Evolutionary conservation across 2,329 filamentous ascomycete genomes (phyloP), one percentile per base, ranked within the genome.

Genomic region (Xylariaceae sp.): DNA sequence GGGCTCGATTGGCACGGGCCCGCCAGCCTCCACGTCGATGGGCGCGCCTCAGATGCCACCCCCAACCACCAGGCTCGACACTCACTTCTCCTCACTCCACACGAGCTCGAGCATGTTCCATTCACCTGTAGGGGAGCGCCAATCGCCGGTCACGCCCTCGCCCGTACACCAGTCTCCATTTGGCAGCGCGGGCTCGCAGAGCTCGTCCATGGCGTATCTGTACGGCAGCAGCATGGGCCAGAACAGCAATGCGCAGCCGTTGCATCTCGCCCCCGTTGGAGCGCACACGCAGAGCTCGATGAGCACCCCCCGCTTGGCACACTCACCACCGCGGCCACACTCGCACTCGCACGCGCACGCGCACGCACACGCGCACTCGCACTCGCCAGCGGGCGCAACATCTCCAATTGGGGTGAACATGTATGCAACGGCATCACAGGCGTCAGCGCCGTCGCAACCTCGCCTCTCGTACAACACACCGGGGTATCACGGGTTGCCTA

Each of bases 111-210:
- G 57, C 42, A 62, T 56, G 32, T 67, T 60, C 43, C 60, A 55
- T 51, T 62, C 60, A 30, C 60, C 60, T 16, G 55, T 57, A 15
- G 58, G 53, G 34, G 60, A 67, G 19, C 63, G 64, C 39, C 64
- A 67, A 36, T 65, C 65, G 12, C 64, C 64, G 6, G 62, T 67
- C 41, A 63, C 55, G 32, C 65, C 63, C 37, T 66, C 65, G 12
- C 59, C 63, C 15, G 61, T 63, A 46, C 61, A 63, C 42, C 65
- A 67, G 45, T 67, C 65, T 19, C 65, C 65, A 30, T 67, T 64
- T 37, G 58, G 57, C 8, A 63, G 56, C 42, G 26, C 60, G 18
- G 55, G 47, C 46, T 57, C 56, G 6, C 64, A 63, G 30, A 60
- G 47, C 45, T 61, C 62, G 4, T 61, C 65, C 12, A 54, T 56